Conservation (phyloP, 2,329 filamentous ascomycete species). For the Aspergillus intermedius region DNA sequence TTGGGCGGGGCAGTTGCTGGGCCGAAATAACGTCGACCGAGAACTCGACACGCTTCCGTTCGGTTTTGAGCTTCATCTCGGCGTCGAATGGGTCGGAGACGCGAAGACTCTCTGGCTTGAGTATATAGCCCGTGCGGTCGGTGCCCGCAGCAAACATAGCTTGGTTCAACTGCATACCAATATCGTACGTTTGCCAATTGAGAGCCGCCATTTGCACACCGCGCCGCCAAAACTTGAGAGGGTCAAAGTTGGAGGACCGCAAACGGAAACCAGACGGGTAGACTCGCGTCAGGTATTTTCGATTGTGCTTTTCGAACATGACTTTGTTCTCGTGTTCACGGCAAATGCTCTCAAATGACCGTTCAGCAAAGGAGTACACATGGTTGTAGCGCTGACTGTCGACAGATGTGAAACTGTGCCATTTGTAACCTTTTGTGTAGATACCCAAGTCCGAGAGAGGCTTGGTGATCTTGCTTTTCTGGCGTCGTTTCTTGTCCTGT, state of each 20-base stretch:
- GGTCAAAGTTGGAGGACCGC: conserved; percentile 89
- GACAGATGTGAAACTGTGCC: conserved; percentile 67
- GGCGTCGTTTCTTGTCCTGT: conserved; percentile 56
- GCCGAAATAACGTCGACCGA: conserved; percentile 85
- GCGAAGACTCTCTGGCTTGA: conserved; percentile 83
- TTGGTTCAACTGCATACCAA: conserved; percentile 92
- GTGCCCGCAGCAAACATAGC: conserved; percentile 92
- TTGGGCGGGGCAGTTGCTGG: conserved; percentile 83
- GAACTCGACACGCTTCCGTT: conserved; percentile 77
- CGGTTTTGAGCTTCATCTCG: conserved; percentile 52
- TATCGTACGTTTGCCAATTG: conserved; percentile 97
- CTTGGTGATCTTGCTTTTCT: conserved; percentile 76
- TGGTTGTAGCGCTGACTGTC: conserved; percentile 88
- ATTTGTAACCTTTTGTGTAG: conserved; percentile 71
- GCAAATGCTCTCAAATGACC: conserved; percentile 74
- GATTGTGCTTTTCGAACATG: conserved; percentile 81
- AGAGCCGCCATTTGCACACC: conserved; percentile 96
- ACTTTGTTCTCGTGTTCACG: conserved; percentile 69
- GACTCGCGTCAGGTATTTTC: conserved; percentile 83
- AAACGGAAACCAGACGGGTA: conserved; percentile 81
- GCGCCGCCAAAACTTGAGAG: conserved; percentile 84
- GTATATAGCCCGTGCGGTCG: conserved; percentile 83
- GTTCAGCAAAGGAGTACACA: conserved; percentile 90
- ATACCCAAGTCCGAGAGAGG: conserved; percentile 80
- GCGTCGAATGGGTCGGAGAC: conserved; percentile 17